A percentile compares a stretch with the other conserved stretches of the same genome.
Evolutionary conservation across 192 early-diverging fungal genomes (phyloP).

Genomic region (Pecoramyces ruminantium): DNA sequence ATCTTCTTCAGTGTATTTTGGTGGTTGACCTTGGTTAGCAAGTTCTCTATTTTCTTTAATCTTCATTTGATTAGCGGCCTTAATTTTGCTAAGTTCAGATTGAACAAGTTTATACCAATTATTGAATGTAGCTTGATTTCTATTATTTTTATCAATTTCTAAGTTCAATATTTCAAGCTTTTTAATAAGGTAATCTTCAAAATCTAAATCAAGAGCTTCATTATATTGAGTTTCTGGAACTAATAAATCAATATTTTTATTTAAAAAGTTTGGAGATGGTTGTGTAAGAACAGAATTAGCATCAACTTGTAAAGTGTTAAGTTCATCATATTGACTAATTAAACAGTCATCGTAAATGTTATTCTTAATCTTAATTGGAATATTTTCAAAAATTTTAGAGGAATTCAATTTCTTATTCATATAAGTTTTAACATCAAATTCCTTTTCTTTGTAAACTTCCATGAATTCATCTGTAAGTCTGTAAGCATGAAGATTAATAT

Average conservation of each 20-base stretch:
- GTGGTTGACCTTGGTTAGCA: conserved; percentile 37
- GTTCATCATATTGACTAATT: conserved; percentile 17
- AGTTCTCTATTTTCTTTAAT: conserved; percentile 59
- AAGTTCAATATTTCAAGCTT: background rate
- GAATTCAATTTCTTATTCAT: conserved; percentile 60
- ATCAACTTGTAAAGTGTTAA: conserved; percentile 29
- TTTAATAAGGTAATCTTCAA: background rate
- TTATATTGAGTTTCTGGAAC: background rate
- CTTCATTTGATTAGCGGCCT: conserved; percentile 36
- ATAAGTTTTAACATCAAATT: conserved; percentile 73
- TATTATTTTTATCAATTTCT: conserved; percentile 67
- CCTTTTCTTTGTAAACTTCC: conserved; percentile 54
- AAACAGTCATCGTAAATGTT: background rate
- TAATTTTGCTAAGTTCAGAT: conserved; percentile 68
- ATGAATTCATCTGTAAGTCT: conserved; percentile 73
- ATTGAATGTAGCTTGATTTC: conserved; percentile 80
- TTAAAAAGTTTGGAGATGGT: conserved; percentile 24
- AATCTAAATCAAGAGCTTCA: background rate
- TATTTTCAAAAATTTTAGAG: conserved; percentile 72
- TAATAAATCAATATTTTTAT: conserved; percentile 7
- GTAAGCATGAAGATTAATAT: conserved; percentile 70
- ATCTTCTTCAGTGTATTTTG: conserved; percentile 60
- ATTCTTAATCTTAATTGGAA: conserved; percentile 75
- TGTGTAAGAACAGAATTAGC: conserved; percentile 33
- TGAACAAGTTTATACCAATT: conserved; percentile 86